Evolutionary conservation across 805 yeast genomes (phyloP), one percentile per base, ranked within the genome.

Genomic region (Tetrapisispora fleetii): DNA sequence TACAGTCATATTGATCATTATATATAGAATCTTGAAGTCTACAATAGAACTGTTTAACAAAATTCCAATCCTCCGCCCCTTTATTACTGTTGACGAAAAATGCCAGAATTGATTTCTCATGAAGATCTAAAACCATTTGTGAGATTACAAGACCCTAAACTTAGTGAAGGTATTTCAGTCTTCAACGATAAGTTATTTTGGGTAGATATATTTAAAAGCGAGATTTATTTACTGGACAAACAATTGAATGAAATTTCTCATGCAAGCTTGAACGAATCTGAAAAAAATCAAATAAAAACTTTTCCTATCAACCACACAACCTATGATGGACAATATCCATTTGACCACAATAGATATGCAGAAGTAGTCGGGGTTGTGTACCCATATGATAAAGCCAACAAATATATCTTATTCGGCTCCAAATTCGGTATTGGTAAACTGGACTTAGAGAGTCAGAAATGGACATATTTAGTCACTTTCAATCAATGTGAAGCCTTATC

Each of bases 321-420:
- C 16, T 57, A 50, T 32, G 54, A 46, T 14, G 42, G 45, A 11
- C 33, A 37, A 16, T 54, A 57, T 42, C 58, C 59, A n/a, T 35
- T 35, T 4, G 48, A 28, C 28, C 38, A 42, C n/a, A 21, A 32
- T 3, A 45, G 36, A 4, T 48, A 41, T 4, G 57, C 65, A 10
- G 74, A 72, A 36, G 69, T 78, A 5, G 69, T 85, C 45, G 95
- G 96, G 14, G 90, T 83, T 16, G 74, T 89, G 53, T 85, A 80
- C 17, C 75, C 87, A 32, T 44, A 60, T 9, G 71, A 81, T 51
- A 76, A 75, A 36, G 73, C 78, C 54, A 67, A 71, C 2, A n/a
- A 41, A 30, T 41, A 22, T 19, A 68, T 84, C 17, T 56, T 82
- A 35, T 77, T 79, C 49, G 93, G 89, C 46, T 76, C 78, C 44